These are phyloP conservation scores for Nephromyces sp. DNA, from an alignment of 169 alveolate species.

Conservation along the genomic window DNA sequence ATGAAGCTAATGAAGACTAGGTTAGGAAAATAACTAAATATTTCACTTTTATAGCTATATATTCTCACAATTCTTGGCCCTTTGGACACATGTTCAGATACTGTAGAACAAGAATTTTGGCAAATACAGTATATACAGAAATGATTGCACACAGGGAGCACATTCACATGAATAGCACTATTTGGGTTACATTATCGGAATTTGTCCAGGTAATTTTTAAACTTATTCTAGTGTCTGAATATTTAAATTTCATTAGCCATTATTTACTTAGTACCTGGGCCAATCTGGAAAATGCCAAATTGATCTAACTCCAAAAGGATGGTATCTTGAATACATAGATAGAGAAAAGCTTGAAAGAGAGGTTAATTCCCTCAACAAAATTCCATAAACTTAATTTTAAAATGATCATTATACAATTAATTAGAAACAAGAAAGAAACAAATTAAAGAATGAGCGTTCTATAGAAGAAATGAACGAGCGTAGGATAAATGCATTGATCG, in stretches of 20 bases:
- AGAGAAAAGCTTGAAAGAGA: conserved; percentile 60
- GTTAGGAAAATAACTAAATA: neutral
- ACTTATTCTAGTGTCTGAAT: too few relatives aligned
- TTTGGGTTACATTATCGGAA: conserved; percentile 78
- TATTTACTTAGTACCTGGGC: conserved; percentile 63
- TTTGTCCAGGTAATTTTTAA: conserved; percentile 40
- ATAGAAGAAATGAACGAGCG: conserved; percentile 27
- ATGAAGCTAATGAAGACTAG: conserved; percentile 76
- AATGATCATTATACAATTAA: neutral
- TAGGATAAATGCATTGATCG: conserved; percentile 19
- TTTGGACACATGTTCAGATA: conserved; percentile 57
- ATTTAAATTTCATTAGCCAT: neutral
- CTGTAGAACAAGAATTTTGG: conserved; percentile 57
- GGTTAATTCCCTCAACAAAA: neutral
- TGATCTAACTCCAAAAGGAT: conserved; percentile 81
- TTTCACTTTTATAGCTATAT: neutral
- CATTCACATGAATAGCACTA: conserved; percentile 87
- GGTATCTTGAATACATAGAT: conserved; percentile 80
- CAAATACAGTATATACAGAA: conserved; percentile 78
- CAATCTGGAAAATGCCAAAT: conserved; percentile 76
- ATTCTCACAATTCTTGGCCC: conserved; percentile 47
- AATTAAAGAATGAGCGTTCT: conserved; percentile 15
- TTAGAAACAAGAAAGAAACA: conserved; percentile 19
- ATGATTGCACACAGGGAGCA: conserved; percentile 79
- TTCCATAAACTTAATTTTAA: neutral